phyloP scores from a whole-genome alignment of 768 basidiomycete genomes.

The Trametes meyenii region DNA sequence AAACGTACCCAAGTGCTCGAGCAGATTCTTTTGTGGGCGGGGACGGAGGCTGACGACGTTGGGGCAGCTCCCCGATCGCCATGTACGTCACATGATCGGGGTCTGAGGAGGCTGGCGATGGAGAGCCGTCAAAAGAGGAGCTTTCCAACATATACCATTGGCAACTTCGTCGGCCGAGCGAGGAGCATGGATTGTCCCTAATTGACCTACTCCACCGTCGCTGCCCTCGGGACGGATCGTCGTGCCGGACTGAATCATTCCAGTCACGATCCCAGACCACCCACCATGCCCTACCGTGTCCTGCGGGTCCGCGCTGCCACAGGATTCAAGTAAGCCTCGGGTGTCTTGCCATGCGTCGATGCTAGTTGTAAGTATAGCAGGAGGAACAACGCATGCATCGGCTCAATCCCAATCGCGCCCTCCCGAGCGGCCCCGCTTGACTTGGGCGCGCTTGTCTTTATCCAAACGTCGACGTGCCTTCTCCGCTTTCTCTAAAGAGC shows the following conservation, averaged over 20 bases:
- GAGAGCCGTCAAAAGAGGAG: constrained; percentile 12
- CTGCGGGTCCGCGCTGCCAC: not conserved
- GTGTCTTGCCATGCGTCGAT: not conserved
- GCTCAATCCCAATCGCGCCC: constrained; percentile 28
- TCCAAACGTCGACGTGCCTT: constrained; percentile 50
- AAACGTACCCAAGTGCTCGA: not conserved
- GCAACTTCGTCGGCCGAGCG: not conserved
- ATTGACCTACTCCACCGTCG: constrained; percentile 9
- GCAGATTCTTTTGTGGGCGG: constrained; percentile 2
- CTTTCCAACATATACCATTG: constrained; percentile 2
- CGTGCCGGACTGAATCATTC: not conserved
- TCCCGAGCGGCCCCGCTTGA: constrained; percentile 43
- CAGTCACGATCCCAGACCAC: too few relatives aligned
- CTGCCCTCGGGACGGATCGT: not conserved
- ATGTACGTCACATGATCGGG: constrained; percentile 22
- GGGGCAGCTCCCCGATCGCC: constrained; percentile 8
- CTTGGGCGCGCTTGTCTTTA: constrained; percentile 55
- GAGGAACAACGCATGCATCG: not conserved
- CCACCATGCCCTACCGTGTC: not conserved
- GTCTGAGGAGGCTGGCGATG: not conserved
- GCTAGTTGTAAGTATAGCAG: too few relatives aligned
- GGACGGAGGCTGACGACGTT: constrained; percentile 10
- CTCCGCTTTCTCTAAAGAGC: constrained; percentile 45
- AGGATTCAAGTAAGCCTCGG: too few relatives aligned
- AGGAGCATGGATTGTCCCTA: not conserved